A percentile compares a stretch with the other conserved stretches of the same genome.
These are phyloP conservation scores for Dipodascopsis uninucleata DNA, from an alignment of 805 yeast species.

Conservation along the genomic window DNA sequence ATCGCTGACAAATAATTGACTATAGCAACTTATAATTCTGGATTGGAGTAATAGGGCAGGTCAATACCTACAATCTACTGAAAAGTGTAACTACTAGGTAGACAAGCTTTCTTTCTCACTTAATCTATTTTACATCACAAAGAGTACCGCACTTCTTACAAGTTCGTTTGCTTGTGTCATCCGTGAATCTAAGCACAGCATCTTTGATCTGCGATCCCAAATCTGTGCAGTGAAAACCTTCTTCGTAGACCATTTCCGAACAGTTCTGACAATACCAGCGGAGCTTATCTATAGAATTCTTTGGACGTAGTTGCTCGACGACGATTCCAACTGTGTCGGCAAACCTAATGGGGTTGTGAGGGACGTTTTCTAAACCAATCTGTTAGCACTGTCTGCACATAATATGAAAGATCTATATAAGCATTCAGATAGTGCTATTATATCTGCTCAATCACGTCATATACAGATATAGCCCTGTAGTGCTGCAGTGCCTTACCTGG, in stretches of 20 bases:
- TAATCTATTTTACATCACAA: constrained; percentile 6
- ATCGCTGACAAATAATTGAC: too few species aligned
- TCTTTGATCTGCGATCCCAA: constrained; percentile 86
- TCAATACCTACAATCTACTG: too few species aligned
- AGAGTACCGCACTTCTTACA: constrained; percentile 69
- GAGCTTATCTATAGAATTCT: constrained; percentile 61
- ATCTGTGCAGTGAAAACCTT: constrained; percentile 69
- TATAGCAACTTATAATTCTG: too few species aligned
- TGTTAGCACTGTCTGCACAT: too few species aligned
- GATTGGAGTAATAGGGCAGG: too few species aligned
- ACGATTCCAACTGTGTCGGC: constrained; percentile 85
- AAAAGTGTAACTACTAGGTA: too few species aligned
- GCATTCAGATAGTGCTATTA: too few species aligned
- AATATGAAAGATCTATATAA: too few species aligned
- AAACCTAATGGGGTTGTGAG: constrained; percentile 87
- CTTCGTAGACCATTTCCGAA: constrained; percentile 59
- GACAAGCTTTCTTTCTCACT: too few species aligned
- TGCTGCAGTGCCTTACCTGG: constrained; percentile 51
- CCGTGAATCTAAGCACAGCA: constrained; percentile 70
- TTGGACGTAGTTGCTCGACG: constrained; percentile 87
- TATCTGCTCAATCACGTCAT: too few species aligned
- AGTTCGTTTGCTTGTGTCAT: constrained; percentile 58
- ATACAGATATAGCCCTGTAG: too few species aligned
- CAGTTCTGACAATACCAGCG: constrained; percentile 87
- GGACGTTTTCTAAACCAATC: constrained; percentile 67